Conservation (phyloP, 768 basidiomycete species). For the Pisolithus tinctorius region DNA sequence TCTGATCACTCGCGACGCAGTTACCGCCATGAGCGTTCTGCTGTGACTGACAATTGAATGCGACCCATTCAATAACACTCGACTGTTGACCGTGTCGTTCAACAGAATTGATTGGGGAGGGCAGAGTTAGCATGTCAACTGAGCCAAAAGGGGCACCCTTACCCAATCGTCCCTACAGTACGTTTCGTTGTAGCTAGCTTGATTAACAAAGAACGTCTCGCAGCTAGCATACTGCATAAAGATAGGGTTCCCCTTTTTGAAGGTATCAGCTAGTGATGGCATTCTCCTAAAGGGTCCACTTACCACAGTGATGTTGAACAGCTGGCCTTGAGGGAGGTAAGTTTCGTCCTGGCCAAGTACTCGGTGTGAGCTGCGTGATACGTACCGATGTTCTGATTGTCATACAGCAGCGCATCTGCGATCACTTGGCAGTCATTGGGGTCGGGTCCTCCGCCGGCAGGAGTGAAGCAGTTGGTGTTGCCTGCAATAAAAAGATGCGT, state of each 20-base stretch:
- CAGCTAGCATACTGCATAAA: conserved; percentile 36
- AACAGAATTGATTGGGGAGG: neutral
- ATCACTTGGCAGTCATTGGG: conserved; percentile 44
- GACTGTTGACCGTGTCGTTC: conserved; percentile 20
- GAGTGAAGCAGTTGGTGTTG: conserved; percentile 39
- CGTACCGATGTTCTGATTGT: conserved; percentile 39
- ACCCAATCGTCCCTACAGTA: conserved; percentile 47
- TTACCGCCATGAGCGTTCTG: conserved; percentile 47
- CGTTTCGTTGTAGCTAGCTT: conserved; percentile 30
- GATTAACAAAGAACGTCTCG: conserved; percentile 44
- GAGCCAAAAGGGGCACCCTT: conserved; percentile 4
- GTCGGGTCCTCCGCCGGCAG: conserved; percentile 41
- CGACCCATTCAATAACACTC: conserved; percentile 34
- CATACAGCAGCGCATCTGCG: conserved; percentile 40
- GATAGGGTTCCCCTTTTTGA: conserved; percentile 2
- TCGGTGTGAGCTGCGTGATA: neutral
- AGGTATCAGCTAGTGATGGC: neutral
- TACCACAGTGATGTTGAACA: conserved; percentile 7
- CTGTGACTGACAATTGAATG: conserved; percentile 40
- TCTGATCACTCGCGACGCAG: conserved; percentile 40
- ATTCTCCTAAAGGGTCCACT: neutral
- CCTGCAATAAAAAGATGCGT: conserved; percentile 11
- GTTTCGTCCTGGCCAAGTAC: neutral
- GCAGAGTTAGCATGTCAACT: neutral
- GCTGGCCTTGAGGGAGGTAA: neutral